Base-by-base conservation (phyloP, 257 asterid species). In the Capsicum baccatum region DNA sequence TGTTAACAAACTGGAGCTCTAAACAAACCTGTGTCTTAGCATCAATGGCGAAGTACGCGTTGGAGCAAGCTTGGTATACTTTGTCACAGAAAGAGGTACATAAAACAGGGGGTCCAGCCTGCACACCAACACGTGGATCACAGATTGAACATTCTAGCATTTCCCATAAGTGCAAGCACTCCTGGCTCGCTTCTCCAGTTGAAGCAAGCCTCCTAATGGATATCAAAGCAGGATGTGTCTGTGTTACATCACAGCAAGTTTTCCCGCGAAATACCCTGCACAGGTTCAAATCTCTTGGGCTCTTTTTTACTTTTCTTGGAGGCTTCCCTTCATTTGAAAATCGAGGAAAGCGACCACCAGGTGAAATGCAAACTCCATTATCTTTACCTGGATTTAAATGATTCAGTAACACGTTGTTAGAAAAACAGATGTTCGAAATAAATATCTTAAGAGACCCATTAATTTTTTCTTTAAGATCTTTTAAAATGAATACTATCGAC, bases 131-230 rank as follows among this genome's bases (percentile, higher is more conserved):
- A 83, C 85, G 91, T 10, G 99, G 99, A 87, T 95, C 98, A 83
- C 99, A 97, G 79, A 94, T 94, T 56, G 99, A 90, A 84, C 99
- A 97, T 87, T 97, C 99, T 89, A 97, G 86, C 73, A 91, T 84
- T 87, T 97, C 99, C 99, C 99, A 97, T 86, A 97, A 85, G 54
- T 92, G 97, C 93, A 95, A 89, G 91, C 99, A 97, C 81, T 97
- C 99, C 90, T 90, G 93, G 88, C 89, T 94, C 79, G 97, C 99
- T 90, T 97, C 98, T 78, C 99, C 99, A n/a, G 93, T 88, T 56
- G 98, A 91, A 87, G 97, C 96, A 85, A 97, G 91, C 89, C 88
- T 93, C 90, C 99, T 91, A 79, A 97, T 87, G 85, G 99, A 83
- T 84, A 94, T 69, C 58, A 97, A 90, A 87, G 97, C 97, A 83